These are phyloP conservation scores for Aspergillus fischeri DNA, from an alignment of 2,329 filamentous ascomycete species.

Conservation along the genomic window DNA sequence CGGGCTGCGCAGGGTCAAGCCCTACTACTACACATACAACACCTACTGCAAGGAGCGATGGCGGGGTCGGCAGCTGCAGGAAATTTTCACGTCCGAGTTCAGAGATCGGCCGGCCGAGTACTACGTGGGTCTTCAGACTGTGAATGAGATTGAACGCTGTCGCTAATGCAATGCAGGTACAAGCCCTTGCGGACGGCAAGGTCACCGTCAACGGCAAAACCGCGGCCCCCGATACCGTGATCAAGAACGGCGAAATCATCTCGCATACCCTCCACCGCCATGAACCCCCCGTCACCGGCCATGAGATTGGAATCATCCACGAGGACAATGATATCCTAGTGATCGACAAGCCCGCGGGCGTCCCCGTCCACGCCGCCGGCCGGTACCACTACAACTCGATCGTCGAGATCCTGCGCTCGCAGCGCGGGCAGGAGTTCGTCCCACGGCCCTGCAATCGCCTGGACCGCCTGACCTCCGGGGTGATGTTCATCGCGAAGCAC, in stretches of 20 bases:
- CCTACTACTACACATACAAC: slow-evolving; percentile 93
- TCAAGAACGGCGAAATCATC: slow-evolving; percentile 86
- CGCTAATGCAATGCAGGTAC: slow-evolving; percentile 44
- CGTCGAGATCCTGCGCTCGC: slow-evolving; percentile 84
- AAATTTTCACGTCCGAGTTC: slow-evolving; percentile 90
- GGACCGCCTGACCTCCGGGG: slow-evolving; percentile 86
- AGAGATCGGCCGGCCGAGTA: slow-evolving; percentile 81
- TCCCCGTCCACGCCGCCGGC: slow-evolving; percentile 92
- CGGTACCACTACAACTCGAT: slow-evolving; percentile 95
- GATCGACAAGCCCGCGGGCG: slow-evolving; percentile 92
- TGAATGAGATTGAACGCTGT: neutral
- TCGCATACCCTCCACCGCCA: slow-evolving; percentile 93
- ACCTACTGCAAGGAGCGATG: slow-evolving; percentile 93
- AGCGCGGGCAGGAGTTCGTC: slow-evolving; percentile 57
- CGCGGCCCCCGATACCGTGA: slow-evolving; percentile 60
- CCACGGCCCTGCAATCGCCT: slow-evolving; percentile 83
- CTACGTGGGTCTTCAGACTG: slow-evolving; percentile 56
- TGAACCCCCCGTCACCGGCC: slow-evolving; percentile 83
- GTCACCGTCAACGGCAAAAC: slow-evolving; percentile 79
- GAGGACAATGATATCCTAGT: slow-evolving; percentile 93
- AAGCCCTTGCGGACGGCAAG: slow-evolving; percentile 73
- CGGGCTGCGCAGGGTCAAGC: slow-evolving; percentile 74
- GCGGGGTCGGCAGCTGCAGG: slow-evolving; percentile 74
- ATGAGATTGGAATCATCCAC: slow-evolving; percentile 76
- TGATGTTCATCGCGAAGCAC: slow-evolving; percentile 97